Base-by-base conservation (phyloP, 208 protist genomes). In the Trypanosoma theileri region DNA sequence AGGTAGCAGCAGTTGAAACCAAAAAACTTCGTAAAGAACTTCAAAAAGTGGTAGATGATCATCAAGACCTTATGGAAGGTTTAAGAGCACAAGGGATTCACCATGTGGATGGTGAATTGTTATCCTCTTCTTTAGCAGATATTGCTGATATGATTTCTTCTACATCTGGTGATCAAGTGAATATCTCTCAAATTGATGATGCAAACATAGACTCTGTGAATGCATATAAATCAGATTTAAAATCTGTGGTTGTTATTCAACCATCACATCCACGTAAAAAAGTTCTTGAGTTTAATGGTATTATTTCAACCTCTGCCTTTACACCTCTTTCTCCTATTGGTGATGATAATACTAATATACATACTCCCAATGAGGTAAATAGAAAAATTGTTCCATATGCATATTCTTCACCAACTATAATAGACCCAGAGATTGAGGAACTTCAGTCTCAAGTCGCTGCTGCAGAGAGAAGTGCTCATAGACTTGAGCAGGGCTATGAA, bases 401-500 rank as follows among this genome's bases (percentile, higher is more conserved):
- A 13, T 35, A 62, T 44, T 51, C 56, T 48, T 46, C 64, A 22
- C n/a, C 28, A 17, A 58, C n/a, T 22, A 46, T 48, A 4, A 55
- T 19, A 17, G 69, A 70, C 59, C 45, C 46, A 28, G 75, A 70
- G 46, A 24, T 65, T 26, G 59, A 52, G 44, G 69, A 51, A 11
- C 46, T 64, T n/a, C 48, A 44, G 40, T 35, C 57, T 10, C 66
- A 62, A 17, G 66, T 72, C 14, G 57, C 45, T 10, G 67, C 42
- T 3, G 57, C 66, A 8, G 59, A 56, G 35, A 42, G 28, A 19
- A 65, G 54, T 28, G 64, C 45, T 24, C 71, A 78, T 42, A 63
- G 81, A 50, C 48, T 92, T 42, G 68, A 82, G 64, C 62, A 59
- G 26, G 35, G 50, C 28, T 71, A 65, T 80, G 69, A 77, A 79